These are phyloP conservation scores for Leptomonas seymouri DNA, from an alignment of 208 protist species.

Conservation along the genomic window DNA sequence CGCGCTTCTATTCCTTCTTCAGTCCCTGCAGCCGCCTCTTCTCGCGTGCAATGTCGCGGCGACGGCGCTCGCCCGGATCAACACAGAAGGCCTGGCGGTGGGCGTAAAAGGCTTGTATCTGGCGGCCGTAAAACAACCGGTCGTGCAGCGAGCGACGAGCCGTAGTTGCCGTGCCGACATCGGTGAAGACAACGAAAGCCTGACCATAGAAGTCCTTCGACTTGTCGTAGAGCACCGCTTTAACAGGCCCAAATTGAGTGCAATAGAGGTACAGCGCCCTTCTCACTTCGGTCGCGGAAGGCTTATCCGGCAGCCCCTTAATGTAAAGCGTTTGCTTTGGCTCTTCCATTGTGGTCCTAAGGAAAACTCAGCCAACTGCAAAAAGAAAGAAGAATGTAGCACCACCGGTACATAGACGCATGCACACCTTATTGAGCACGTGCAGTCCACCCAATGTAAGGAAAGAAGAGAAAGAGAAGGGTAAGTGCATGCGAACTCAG, in stretches of 20 bases:
- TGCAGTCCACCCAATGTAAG: no score
- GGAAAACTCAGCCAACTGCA: background rate
- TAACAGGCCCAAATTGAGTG: constrained; percentile 85
- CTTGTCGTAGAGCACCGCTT: constrained; percentile 69
- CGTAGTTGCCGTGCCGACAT: constrained; percentile 82
- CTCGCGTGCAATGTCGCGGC: constrained; percentile 51
- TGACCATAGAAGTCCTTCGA: constrained; percentile 72
- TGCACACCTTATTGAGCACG: background rate
- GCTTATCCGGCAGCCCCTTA: constrained; percentile 81
- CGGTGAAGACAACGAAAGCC: constrained; percentile 87
- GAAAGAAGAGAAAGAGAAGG: no score
- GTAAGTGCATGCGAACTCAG: no score
- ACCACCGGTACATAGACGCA: background rate
- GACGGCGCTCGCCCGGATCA: constrained; percentile 62
- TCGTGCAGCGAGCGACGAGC: constrained; percentile 69
- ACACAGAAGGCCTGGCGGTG: constrained; percentile 75
- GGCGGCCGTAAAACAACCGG: constrained; percentile 69
- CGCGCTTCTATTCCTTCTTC: constrained; percentile 22
- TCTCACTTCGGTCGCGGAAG: constrained; percentile 70
- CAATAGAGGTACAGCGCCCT: constrained; percentile 84
- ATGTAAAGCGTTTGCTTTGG: constrained; percentile 90
- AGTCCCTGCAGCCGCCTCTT: constrained; percentile 28
- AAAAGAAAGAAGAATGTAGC: background rate
- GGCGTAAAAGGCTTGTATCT: constrained; percentile 82
- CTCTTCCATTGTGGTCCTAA: constrained; percentile 48